Conservation (phyloP, 768 basidiomycete genomes). For the Psilocybe subaeruginosa region DNA sequence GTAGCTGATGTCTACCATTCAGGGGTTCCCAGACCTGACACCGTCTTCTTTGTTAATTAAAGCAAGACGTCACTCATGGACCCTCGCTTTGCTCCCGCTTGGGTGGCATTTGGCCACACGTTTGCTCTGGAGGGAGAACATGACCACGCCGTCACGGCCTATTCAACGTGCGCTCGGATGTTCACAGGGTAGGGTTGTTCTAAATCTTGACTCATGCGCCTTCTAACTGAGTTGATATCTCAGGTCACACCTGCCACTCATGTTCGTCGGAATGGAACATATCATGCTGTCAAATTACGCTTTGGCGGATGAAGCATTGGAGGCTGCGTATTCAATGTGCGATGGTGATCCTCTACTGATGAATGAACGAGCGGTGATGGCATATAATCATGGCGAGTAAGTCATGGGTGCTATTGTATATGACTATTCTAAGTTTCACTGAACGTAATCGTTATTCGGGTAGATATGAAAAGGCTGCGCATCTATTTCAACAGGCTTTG, state of each 20-base stretch:
- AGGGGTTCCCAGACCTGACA: not conserved
- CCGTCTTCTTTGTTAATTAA: constrained; percentile 4
- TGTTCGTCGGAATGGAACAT: constrained; percentile 99
- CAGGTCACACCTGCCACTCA: constrained; percentile 93
- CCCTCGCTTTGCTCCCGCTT: constrained; percentile 93
- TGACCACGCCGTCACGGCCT: constrained; percentile 97
- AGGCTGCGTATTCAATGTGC: constrained; percentile 81
- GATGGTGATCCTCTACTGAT: constrained; percentile 86
- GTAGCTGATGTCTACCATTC: constrained; percentile 36
- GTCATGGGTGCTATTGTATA: constrained; percentile 23
- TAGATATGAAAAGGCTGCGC: constrained; percentile 76
- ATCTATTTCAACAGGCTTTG: constrained; percentile 75
- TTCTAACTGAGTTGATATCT: not conserved
- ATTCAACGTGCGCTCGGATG: constrained; percentile 94
- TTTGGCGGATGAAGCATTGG: constrained; percentile 87
- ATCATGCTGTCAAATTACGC: constrained; percentile 82
- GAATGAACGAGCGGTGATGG: constrained; percentile 94
- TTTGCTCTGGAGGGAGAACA: constrained; percentile 98
- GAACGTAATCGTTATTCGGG: not conserved
- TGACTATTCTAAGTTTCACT: too few species aligned
- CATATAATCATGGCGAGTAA: constrained; percentile 84
- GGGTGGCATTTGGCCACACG: constrained; percentile 97
- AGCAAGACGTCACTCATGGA: constrained; percentile 98
- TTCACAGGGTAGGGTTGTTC: constrained; percentile 77
- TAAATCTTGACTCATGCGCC: not conserved